These are phyloP conservation scores for Rutstroemia sp. DNA, from an alignment of 2,329 filamentous ascomycete genomes.

Conservation along the genomic window DNA sequence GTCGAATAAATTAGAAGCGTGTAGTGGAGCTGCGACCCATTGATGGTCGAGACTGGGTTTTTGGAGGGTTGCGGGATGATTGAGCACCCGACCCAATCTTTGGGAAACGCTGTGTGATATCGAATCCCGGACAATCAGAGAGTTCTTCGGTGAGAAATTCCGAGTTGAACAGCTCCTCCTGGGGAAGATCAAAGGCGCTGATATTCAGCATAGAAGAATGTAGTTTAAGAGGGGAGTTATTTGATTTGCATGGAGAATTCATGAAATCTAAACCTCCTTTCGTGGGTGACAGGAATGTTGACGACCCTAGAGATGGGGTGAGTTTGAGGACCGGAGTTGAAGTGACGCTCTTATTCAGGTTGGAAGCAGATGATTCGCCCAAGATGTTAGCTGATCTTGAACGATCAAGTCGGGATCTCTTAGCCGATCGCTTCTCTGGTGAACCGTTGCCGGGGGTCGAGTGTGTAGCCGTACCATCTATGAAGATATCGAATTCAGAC, in stretches of 20 bases:
- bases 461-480: constrained; percentile 32
- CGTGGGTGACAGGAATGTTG: constrained; percentile 45
- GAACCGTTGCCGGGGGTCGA: constrained; percentile 50
- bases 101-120: constrained; percentile 69
- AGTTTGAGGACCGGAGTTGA: constrained; percentile 45
- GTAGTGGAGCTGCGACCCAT: constrained; percentile 28
- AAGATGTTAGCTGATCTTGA: constrained; percentile 56
- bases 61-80: constrained; percentile 19
- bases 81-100: constrained; percentile 56
- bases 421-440: constrained; percentile 57
- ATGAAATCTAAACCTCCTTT: constrained; percentile 39
- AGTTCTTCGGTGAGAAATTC: constrained; percentile 52
- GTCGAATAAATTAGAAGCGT: constrained; percentile 22
- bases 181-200: constrained; percentile 21
- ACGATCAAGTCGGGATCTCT: constrained; percentile 53
- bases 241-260: constrained; percentile 48
- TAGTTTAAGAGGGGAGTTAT: constrained; percentile 21
- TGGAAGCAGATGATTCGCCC: constrained; percentile 42
- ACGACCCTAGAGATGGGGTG: constrained; percentile 30
- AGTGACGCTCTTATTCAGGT: constrained; percentile 43
- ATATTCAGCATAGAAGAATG: constrained; percentile 18
- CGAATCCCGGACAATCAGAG: constrained; percentile 53
- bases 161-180: constrained; percentile 46
- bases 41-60: constrained; percentile 18
- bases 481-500: constrained; percentile 56